Conservation (phyloP, 306 rosid species). For the Cyamopsis tetragonoloba region DNA sequence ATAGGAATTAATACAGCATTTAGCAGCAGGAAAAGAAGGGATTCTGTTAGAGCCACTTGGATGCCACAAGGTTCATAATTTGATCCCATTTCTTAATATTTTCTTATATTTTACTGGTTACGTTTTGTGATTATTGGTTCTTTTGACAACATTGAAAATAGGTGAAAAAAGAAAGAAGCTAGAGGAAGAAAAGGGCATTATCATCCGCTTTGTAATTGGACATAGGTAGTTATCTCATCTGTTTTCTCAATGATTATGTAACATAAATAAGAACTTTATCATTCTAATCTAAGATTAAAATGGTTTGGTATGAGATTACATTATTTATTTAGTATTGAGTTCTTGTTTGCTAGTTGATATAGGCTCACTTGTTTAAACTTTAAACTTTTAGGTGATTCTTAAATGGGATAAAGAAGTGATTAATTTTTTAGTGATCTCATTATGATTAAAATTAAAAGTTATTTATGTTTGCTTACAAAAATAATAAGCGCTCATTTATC, state of each 20-base stretch:
- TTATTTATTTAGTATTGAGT: neutral
- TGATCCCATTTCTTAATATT: neutral
- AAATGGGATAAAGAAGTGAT: no score
- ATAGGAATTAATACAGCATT: slow-evolving; percentile 95
- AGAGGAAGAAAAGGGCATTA: slow-evolving; percentile 97
- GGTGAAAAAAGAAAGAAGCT: slow-evolving; percentile 91
- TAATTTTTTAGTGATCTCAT: no score
- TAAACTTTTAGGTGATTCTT: no score
- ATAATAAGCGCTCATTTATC: no score
- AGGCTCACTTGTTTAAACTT: no score
- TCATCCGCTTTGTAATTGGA: slow-evolving; percentile 89
- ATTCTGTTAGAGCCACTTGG: slow-evolving; percentile 95
- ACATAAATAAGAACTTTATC: neutral
- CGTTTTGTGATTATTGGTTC: slow-evolving; percentile 36
- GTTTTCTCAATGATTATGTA: neutral
- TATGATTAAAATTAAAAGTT: no score
- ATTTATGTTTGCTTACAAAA: no score
- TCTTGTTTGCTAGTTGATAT: neutral
- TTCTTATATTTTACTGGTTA: slow-evolving; percentile 1
- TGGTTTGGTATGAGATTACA: neutral
- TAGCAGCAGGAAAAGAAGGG: slow-evolving; percentile 97
- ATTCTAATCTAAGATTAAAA: neutral
- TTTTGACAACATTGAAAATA: slow-evolving; percentile 37
- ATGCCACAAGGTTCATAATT: slow-evolving; percentile 81
- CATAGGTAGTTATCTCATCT: slow-evolving; percentile 60